Evolutionary conservation across 345 rosid species (phyloP), one percentile per base, ranked within the genome.

Genomic region (Eucalyptus viminalis): DNA sequence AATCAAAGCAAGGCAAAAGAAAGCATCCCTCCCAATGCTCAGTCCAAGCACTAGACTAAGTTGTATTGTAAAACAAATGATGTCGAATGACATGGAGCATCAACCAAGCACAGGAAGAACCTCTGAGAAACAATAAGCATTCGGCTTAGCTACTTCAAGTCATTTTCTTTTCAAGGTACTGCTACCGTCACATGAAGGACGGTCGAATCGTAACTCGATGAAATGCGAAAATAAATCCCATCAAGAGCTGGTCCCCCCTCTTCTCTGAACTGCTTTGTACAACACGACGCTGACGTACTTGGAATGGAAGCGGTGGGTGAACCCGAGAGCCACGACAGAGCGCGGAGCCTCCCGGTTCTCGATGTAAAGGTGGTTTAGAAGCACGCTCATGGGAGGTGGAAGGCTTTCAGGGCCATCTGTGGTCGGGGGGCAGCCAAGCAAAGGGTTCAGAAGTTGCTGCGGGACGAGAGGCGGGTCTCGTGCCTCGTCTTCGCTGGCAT

Each of bases 211-310:
- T 40, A 62, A 49, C 51, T 53, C 14, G 88, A 51, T 87, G 62
- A 90, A 86, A 72, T 21, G 86, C 87, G 86, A 91, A 90, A 92
- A 88, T 43, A 43, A 31, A 62, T 40, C 14, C 47, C 29, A 44
- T 94, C 90, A 95, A 88, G 91, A 91, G 94, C 93, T 92, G 85
- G 93, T 53, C 88, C 92, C 95, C 40, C 97, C 96, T 89, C 95
- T 95, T 92, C 96, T 92, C 43, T 92, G 96, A 87, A 96, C 97
- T 3, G 98, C 98, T 91, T 98, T 97, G 94, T 98, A 98, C 88
- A 98, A 93, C 91, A 98, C 99, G 43, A 97, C 98, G 67, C 98
- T 97, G 56, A 98, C 99, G 88, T 89, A 98, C 92, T 97, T 97
- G 56, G 99, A 91, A 87, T 91, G 94, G 92, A 96, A 98, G 86